These are phyloP conservation scores for Kwoniella botswanensis DNA, from an alignment of 768 basidiomycete genomes.

Conservation along the genomic window DNA sequence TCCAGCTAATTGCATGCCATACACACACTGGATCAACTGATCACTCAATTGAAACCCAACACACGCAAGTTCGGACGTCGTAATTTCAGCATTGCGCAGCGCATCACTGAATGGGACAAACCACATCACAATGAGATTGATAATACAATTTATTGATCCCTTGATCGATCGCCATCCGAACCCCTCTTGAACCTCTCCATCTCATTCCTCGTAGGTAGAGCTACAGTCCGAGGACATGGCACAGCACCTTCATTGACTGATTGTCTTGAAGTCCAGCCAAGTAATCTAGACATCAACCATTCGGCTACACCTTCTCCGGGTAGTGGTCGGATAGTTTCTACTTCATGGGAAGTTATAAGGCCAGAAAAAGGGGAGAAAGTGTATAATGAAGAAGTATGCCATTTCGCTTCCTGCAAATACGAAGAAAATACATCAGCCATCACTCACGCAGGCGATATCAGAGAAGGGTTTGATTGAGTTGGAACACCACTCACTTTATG, in stretches of 20 bases:
- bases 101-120: too few species aligned
- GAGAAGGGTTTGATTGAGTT: too few species aligned
- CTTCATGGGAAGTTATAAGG: slow-evolving; percentile 52
- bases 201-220: slow-evolving; percentile 9
- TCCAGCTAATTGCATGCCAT: too few species aligned
- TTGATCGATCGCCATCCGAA: background rate
- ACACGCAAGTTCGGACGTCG: too few species aligned
- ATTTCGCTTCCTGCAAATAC: slow-evolving; percentile 44
- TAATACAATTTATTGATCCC: background rate
- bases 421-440: background rate
- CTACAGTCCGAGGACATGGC: slow-evolving; percentile 32
- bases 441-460: background rate
- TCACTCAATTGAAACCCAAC: too few species aligned
- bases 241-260: slow-evolving; percentile 33
- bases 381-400: slow-evolving; percentile 57
- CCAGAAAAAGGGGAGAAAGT: slow-evolving; percentile 56
- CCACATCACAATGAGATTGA: background rate
- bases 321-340: slow-evolving; percentile 56
- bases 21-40: too few species aligned
- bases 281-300: slow-evolving; percentile 50
- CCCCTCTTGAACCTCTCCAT: slow-evolving; percentile 18
- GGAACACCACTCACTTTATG: slow-evolving; percentile 35
- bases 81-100: too few species aligned
- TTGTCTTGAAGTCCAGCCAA: slow-evolving; percentile 47
- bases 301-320: slow-evolving; percentile 57